A percentile compares a stretch with the other conserved stretches of the same genome.
Conservation (phyloP, 1,284 basidiomycete species). For the Pterula multifida region DNA sequence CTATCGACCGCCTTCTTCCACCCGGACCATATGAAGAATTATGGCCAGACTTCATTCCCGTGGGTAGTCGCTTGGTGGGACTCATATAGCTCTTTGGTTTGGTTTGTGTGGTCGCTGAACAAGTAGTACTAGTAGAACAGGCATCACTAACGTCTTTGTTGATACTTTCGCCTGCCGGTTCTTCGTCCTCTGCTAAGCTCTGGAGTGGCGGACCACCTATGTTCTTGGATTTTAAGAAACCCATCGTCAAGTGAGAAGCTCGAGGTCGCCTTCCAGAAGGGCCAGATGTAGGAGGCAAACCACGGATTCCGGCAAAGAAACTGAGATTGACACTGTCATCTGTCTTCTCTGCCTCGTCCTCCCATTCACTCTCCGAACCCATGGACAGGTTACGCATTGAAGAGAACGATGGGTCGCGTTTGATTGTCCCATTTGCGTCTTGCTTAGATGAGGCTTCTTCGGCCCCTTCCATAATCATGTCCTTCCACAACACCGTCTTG, state of each 20-base stretch:
- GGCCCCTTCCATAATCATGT: constrained; percentile 49
- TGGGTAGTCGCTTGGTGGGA: neutral
- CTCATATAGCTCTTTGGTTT: neutral
- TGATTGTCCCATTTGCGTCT: constrained; percentile 21
- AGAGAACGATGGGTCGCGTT: neutral
- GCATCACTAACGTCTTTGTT: neutral
- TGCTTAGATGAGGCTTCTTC: constrained; percentile 9
- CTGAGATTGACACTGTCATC: constrained; percentile 54
- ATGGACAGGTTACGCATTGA: constrained; percentile 25
- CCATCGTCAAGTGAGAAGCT: constrained; percentile 53
- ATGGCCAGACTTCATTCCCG: neutral
- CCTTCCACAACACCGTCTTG: constrained; percentile 84
- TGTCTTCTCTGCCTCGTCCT: constrained; percentile 73
- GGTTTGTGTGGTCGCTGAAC: neutral
- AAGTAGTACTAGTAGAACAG: neutral
- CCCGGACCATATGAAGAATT: neutral
- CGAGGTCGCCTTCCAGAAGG: constrained; percentile 31
- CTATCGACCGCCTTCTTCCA: constrained; percentile 43
- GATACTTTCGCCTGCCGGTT: constrained; percentile 15
- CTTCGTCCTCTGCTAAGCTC: constrained; percentile 62
- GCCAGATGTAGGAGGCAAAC: constrained; percentile 15
- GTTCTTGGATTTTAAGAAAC: constrained; percentile 49
- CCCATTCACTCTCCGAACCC: constrained; percentile 78
- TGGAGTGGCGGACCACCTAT: constrained; percentile 32
- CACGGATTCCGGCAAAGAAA: constrained; percentile 18